Evolutionary conservation across 345 rosid species (phyloP).

Genomic region (Brassica napus): Da-Ae NC_063444.1:19777501-19778000

Average conservation of each 20-base stretch:
- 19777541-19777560: not conserved
- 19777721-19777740: not conserved
- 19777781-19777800: not conserved
- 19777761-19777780: not conserved
- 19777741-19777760: not conserved
- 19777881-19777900: not conserved
- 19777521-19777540: not conserved
- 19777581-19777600: not conserved
- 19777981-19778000: not conserved
- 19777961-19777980: not conserved
- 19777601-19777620: conserved; percentile 11
- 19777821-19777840: not conserved
- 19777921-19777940: not conserved
- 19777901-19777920: not conserved
- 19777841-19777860: not conserved
- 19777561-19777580: not conserved
- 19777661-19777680: conserved; percentile 25
- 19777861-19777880: not conserved
- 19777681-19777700: conserved; percentile 1
- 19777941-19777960: not conserved
- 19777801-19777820: not conserved
- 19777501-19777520: conserved; percentile 18
- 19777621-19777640: conserved; percentile 49
- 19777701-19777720: conserved; percentile 4
- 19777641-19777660: conserved; percentile 21